These are phyloP conservation scores for Cyphellophora europaea DNA, from an alignment of 2,329 filamentous ascomycete species.

Conservation along the genomic window DNA sequence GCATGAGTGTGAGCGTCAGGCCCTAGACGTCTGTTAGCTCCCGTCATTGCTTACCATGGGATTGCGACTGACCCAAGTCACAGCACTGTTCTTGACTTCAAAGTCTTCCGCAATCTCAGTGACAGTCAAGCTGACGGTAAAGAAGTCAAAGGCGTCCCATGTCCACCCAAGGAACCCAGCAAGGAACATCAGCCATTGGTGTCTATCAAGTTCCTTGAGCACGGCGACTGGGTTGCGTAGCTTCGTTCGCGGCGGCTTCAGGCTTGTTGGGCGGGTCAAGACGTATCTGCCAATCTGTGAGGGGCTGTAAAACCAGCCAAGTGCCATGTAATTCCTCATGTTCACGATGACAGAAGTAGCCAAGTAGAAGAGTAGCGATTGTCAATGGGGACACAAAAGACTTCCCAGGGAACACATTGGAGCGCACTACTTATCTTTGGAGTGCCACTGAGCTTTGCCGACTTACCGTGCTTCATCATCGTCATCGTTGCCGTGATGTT, in stretches of 20 bases:
- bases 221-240: conserved; percentile 45
- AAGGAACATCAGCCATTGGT: conserved; percentile 52
- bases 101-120: conserved; percentile 43
- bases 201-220: conserved; percentile 40
- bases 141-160: conserved; percentile 52
- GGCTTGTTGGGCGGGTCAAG: conserved; percentile 23
- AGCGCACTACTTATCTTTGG: too few relatives aligned
- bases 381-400: too few relatives aligned
- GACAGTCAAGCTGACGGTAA: conserved; percentile 49
- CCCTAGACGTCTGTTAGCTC: too few relatives aligned
- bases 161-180: conserved; percentile 33
- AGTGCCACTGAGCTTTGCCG: too few relatives aligned
- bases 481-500: too few relatives aligned
- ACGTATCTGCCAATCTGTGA: too few relatives aligned
- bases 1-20: conserved; percentile 47
- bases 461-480: too few relatives aligned
- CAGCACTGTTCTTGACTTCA: conserved; percentile 43
- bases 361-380: too few relatives aligned
- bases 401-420: too few relatives aligned
- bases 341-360: too few relatives aligned
- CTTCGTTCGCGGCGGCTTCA: conserved; percentile 22
- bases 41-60: conserved; percentile 6
- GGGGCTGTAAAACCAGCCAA: too few relatives aligned
- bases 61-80: conserved; percentile 48
- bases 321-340: too few relatives aligned